phyloP scores from a whole-genome alignment of 257 asterid species.

The Oldenlandia corymbosa region DNA sequence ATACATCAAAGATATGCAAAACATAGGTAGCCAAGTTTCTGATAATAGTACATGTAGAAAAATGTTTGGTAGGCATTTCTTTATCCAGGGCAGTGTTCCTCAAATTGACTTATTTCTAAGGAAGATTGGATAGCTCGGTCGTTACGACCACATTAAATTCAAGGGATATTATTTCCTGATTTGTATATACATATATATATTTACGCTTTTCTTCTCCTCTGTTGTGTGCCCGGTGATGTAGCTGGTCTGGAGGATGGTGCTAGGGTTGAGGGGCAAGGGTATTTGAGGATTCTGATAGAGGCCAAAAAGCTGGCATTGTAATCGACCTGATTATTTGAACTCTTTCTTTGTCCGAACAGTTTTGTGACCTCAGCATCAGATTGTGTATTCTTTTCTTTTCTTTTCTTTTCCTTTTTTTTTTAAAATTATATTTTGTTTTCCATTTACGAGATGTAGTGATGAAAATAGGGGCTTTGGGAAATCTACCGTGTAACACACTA shows the following conservation, averaged over 20 bases:
- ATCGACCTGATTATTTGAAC: not conserved
- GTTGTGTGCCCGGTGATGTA: too few species aligned
- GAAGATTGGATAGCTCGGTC: not conserved
- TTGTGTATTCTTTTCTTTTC: too few species aligned
- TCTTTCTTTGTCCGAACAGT: not conserved
- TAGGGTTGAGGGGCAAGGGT: not conserved
- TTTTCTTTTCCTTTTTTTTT: too few species aligned
- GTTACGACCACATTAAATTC: not conserved
- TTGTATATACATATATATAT: slow-evolving; percentile 7
- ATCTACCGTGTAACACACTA: too few species aligned
- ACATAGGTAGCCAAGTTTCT: slow-evolving; percentile 24
- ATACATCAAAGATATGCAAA: slow-evolving; percentile 25
- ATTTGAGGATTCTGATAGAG: not conserved
- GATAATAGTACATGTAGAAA: slow-evolving; percentile 21
- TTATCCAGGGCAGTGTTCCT: slow-evolving; percentile 15
- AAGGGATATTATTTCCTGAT: slow-evolving; percentile 3
- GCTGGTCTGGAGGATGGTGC: not conserved
- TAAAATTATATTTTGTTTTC: too few species aligned
- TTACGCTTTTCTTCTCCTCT: not conserved
- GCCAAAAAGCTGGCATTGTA: not conserved
- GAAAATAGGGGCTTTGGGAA: too few species aligned
- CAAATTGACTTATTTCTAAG: slow-evolving; percentile 15
- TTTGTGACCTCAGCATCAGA: not conserved
- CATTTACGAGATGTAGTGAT: too few species aligned
- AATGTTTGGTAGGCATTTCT: slow-evolving; percentile 15